A percentile compares a stretch with the other conserved stretches of the same genome.
phyloP scores from a whole-genome alignment of 2,329 filamentous ascomycete species.

The Graphiopsis chlorocephala region DNA sequence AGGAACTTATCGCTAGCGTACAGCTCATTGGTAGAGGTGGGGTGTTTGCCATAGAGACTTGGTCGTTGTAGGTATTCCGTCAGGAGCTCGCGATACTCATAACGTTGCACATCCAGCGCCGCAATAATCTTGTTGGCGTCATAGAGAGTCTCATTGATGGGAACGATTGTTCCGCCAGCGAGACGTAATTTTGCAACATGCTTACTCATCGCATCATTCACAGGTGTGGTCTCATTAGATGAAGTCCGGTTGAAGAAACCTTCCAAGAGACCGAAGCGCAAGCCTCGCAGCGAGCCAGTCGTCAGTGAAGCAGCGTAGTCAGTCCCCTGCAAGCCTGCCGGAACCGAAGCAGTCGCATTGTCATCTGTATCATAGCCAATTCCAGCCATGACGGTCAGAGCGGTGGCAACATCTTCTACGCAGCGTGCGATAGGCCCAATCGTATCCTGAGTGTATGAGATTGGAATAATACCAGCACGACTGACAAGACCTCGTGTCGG shows the following conservation, averaged over 20 bases:
- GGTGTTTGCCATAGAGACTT: slow-evolving; percentile 43
- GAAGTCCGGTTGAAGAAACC: slow-evolving; percentile 58
- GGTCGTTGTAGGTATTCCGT: slow-evolving; percentile 54
- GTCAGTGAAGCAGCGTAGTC: slow-evolving; percentile 49
- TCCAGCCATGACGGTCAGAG: slow-evolving; percentile 41
- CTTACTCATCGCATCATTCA: slow-evolving; percentile 53
- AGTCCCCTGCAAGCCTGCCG: slow-evolving; percentile 38
- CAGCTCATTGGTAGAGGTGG: slow-evolving; percentile 48
- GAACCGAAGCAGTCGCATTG: slow-evolving; percentile 52
- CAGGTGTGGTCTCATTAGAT: slow-evolving; percentile 54
- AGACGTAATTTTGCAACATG: slow-evolving; percentile 46
- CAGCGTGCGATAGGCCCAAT: slow-evolving; percentile 33
- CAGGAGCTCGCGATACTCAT: slow-evolving; percentile 57
- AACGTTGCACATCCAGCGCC: slow-evolving; percentile 57
- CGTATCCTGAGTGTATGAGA: slow-evolving; percentile 33
- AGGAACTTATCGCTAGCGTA: slow-evolving; percentile 54
- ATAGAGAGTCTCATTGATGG: slow-evolving; percentile 50
- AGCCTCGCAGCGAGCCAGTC: slow-evolving; percentile 35
- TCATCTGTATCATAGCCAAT: slow-evolving; percentile 52
- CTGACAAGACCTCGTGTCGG: slow-evolving; percentile 41
- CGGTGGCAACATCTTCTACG: slow-evolving; percentile 33
- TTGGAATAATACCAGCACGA: slow-evolving; percentile 31
- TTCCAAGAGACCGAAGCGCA: slow-evolving; percentile 51
- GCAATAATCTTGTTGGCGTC: slow-evolving; percentile 51
- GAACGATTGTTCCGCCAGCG: slow-evolving; percentile 51